These are phyloP conservation scores for Tolypocladium sp. DNA, from an alignment of 2,329 filamentous ascomycete genomes.

Conservation along the genomic window DNA sequence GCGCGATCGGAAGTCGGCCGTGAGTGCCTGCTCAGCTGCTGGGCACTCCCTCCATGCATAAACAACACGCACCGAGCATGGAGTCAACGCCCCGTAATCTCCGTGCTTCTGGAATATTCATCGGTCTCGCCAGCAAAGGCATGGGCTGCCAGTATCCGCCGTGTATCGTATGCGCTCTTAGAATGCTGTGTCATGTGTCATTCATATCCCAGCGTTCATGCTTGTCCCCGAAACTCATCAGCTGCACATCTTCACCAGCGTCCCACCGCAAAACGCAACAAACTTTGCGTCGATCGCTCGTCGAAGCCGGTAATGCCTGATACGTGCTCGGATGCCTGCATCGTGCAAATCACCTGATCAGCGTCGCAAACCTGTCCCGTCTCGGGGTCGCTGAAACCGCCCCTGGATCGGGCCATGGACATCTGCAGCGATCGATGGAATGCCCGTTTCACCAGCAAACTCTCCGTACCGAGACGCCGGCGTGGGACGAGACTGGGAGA, in stretches of 20 bases:
- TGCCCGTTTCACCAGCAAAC: background rate
- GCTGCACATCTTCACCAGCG: background rate
- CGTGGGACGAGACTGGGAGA: background rate
- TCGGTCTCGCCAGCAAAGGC: background rate
- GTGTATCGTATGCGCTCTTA: background rate
- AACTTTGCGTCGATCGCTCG: background rate
- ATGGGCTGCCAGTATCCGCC: background rate
- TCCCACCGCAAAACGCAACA: too few relatives aligned
- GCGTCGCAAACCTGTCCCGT: background rate
- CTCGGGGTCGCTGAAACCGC: background rate
- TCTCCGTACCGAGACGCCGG: background rate
- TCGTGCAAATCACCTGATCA: background rate
- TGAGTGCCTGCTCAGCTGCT: background rate
- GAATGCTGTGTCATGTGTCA: background rate
- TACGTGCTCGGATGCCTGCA: background rate
- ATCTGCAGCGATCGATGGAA: background rate
- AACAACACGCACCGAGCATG: background rate
- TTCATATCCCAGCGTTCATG: background rate
- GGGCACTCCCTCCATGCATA: background rate
- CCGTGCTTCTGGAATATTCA: background rate
- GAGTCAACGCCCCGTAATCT: background rate
- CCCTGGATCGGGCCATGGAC: background rate
- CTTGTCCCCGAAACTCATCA: background rate
- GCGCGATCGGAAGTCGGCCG: too few relatives aligned
- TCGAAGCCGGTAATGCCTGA: background rate